phyloP scores from a whole-genome alignment of 176 grass and related monocot genomes.

The Aegilops longissima region DNA sequence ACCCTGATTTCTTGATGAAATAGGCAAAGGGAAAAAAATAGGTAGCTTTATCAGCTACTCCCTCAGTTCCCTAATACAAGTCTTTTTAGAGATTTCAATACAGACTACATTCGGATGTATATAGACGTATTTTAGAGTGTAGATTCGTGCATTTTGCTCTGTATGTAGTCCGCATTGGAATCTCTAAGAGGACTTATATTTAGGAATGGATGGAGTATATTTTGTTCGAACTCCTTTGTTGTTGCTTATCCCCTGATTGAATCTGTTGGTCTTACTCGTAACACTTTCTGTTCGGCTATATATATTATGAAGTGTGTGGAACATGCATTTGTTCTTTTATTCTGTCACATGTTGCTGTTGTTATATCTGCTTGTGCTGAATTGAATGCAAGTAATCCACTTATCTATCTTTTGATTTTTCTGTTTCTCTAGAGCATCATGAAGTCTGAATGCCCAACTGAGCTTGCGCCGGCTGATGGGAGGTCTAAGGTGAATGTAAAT shows the following conservation, averaged over 20 bases:
- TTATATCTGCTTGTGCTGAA: slow-evolving; percentile 3
- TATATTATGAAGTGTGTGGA: not conserved
- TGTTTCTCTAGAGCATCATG: slow-evolving; percentile 66
- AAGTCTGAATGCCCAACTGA: slow-evolving; percentile 85
- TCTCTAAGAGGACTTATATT: too few species aligned
- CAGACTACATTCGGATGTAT: too few species aligned
- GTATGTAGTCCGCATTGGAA: too few species aligned
- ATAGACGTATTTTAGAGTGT: too few species aligned
- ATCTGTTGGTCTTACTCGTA: slow-evolving; percentile 13
- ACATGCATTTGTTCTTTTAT: slow-evolving; percentile 16
- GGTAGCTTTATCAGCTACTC: not conserved
- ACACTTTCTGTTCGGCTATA: not conserved
- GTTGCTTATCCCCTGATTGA: not conserved
- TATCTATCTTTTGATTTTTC: not conserved
- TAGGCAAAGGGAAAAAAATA: not conserved
- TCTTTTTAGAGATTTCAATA: too few species aligned
- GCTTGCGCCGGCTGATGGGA: slow-evolving; percentile 61
- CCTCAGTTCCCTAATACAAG: too few species aligned
- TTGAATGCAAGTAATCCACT: not conserved
- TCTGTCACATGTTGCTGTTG: slow-evolving; percentile 1
- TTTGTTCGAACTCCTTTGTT: not conserved
- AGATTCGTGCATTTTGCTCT: too few species aligned
- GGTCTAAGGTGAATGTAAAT: slow-evolving; percentile 55
- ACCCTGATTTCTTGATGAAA: not conserved
- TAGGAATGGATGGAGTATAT: not conserved